These are phyloP conservation scores for Comarum palustre DNA, from an alignment of 306 rosid genomes.

Conservation along the genomic window DNA sequence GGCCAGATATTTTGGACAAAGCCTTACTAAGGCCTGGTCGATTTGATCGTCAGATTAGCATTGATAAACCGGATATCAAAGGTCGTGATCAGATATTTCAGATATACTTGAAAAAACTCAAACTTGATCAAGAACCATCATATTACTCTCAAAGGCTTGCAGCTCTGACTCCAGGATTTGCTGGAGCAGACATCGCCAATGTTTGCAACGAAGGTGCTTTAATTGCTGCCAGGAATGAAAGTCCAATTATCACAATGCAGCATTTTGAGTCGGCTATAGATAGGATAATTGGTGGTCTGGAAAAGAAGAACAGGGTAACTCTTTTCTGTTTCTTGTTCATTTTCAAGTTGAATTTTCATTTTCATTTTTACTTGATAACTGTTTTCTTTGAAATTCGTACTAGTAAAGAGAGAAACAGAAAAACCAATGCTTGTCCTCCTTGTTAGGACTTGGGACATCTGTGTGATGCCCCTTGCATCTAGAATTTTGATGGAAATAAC, in stretches of 20 bases:
- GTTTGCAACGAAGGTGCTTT: slow-evolving; percentile 96
- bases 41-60: slow-evolving; percentile 77
- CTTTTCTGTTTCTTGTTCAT: background rate
- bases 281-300: slow-evolving; percentile 93
- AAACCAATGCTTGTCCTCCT: background rate
- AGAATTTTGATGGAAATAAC: background rate
- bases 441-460: background rate
- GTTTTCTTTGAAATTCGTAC: background rate
- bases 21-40: slow-evolving; percentile 92
- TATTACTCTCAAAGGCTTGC: slow-evolving; percentile 90
- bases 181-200: slow-evolving; percentile 99
- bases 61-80: slow-evolving; percentile 85
- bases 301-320: slow-evolving; percentile 89
- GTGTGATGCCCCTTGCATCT: background rate
- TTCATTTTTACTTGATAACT: background rate
- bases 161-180: slow-evolving; percentile 97
- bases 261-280: slow-evolving; percentile 92
- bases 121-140: slow-evolving; percentile 81
- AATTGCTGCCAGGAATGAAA: slow-evolving; percentile 81
- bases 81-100: slow-evolving; percentile 90
- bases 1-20: slow-evolving; percentile 94
- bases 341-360: background rate
- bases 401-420: background rate
- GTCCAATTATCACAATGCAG: slow-evolving; percentile 57
- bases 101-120: slow-evolving; percentile 75